Conservation (phyloP, 2,329 filamentous ascomycete species). For the Neurospora sp. region DNA sequence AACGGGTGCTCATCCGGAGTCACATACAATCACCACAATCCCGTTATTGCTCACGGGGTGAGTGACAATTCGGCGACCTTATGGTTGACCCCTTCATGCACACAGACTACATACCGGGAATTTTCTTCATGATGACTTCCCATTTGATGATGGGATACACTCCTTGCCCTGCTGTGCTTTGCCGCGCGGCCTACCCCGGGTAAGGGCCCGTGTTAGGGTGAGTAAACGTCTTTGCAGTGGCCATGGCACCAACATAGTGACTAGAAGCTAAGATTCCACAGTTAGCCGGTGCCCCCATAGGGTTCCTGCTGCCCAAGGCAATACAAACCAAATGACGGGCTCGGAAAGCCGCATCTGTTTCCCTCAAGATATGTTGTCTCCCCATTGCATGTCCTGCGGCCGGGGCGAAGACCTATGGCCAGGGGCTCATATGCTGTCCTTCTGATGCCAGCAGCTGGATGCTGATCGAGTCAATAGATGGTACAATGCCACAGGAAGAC, state of each 20-base stretch:
- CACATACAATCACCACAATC: not conserved
- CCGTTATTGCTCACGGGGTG: not conserved
- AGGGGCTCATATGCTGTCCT: not conserved
- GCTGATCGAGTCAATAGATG: not conserved
- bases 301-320: not conserved
- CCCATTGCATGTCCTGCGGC: not conserved
- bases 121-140: not conserved
- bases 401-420: not conserved
- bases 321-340: not conserved
- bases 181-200: not conserved
- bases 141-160: not conserved
- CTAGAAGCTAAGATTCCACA: not conserved
- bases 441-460: not conserved
- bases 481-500: not conserved
- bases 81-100: not conserved
- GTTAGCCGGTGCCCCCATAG: not conserved
- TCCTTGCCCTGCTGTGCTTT: not conserved
- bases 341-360: not conserved
- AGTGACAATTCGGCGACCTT: not conserved
- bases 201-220: not conserved
- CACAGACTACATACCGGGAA: not conserved
- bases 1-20: not conserved
- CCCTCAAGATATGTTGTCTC: not conserved
- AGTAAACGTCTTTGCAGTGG: not conserved
- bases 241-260: not conserved